Conservation (phyloP, 202 grass and related monocot species). For the Carex sylvatica region DNA sequence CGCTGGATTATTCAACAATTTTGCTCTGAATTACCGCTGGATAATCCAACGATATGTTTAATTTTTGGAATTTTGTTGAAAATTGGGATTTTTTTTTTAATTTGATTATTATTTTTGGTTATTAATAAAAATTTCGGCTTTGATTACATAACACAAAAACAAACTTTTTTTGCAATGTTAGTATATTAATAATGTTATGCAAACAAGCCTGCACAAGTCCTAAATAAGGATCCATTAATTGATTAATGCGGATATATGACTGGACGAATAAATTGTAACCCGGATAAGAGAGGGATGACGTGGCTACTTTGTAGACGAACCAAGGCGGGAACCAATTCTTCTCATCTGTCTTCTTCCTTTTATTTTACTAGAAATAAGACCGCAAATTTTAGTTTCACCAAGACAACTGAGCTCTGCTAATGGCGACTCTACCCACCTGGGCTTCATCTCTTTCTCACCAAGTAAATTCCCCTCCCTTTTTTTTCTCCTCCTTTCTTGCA, state of each 20-base stretch:
- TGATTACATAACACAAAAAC: background rate
- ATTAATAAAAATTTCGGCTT: background rate
- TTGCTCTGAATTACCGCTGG: no score
- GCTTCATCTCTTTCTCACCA: slow-evolving; percentile 61
- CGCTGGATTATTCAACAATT: no score
- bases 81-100: no score
- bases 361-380: background rate
- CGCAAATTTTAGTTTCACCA: background rate
- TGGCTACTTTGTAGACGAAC: slow-evolving; percentile 5
- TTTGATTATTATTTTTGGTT: no score
- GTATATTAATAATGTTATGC: background rate
- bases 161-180: background rate
- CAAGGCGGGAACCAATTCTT: slow-evolving; percentile 13
- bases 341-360: slow-evolving; percentile 20
- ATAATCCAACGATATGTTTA: no score
- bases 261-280: background rate
- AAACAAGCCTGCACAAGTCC: background rate
- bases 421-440: slow-evolving; percentile 55
- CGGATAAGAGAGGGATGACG: slow-evolving; percentile 17
- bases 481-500: background rate
- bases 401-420: slow-evolving; percentile 22
- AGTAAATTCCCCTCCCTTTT: slow-evolving; percentile 27
- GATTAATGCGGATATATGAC: background rate
- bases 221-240: background rate
- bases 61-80: no score